Evolutionary conservation across 306 rosid genomes (phyloP).

Genomic region (Ochetophila trinervis): DNA sequence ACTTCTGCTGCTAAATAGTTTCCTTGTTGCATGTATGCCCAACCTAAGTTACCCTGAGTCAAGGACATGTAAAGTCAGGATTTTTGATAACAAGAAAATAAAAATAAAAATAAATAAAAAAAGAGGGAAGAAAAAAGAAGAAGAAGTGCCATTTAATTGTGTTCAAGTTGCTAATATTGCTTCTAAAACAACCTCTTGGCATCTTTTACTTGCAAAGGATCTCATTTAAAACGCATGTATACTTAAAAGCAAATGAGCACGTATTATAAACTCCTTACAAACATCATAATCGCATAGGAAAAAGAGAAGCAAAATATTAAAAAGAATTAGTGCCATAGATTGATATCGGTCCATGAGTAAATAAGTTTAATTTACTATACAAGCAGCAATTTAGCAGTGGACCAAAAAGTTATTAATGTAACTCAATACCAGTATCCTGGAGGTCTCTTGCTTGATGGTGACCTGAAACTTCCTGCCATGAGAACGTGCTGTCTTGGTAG

Average conservation of each 20-base stretch:
- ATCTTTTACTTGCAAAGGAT: too few relatives aligned
- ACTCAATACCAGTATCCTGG: slow-evolving; percentile 67
- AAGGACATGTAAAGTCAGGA: background rate
- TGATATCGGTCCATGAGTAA: background rate
- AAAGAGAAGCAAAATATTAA: too few relatives aligned
- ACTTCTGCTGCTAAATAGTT: slow-evolving; percentile 69
- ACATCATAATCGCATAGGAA: too few relatives aligned
- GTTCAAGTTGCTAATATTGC: too few relatives aligned
- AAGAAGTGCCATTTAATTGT: background rate
- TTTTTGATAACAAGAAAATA: background rate
- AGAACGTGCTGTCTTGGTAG: slow-evolving; percentile 88
- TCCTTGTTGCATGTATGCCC: slow-evolving; percentile 91
- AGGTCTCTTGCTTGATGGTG: slow-evolving; percentile 85
- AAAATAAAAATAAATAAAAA: background rate
- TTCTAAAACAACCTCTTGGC: too few relatives aligned
- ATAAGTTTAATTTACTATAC: background rate
- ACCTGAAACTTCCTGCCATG: slow-evolving; percentile 90
- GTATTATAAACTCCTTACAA: too few relatives aligned
- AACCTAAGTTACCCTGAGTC: slow-evolving; percentile 82
- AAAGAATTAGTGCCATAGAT: too few relatives aligned
- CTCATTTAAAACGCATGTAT: too few relatives aligned
- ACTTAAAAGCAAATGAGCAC: too few relatives aligned
- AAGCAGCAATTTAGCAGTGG: background rate
- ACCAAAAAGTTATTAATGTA: background rate
- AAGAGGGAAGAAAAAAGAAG: background rate